Conservation (phyloP, 345 rosid genomes). For the Triadica sebifera region DNA sequence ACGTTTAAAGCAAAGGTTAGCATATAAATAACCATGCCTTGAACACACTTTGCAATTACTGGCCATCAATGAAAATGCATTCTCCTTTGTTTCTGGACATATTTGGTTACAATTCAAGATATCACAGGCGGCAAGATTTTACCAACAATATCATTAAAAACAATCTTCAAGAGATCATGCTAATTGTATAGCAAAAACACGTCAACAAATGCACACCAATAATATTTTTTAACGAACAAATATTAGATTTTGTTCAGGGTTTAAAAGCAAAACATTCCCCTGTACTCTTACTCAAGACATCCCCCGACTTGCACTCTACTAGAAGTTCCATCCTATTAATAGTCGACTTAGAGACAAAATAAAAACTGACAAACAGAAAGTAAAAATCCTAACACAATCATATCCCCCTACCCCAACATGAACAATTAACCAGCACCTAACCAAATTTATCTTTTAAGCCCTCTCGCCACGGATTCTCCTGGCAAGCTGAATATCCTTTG, state of each 20-base stretch:
- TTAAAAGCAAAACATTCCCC: background rate
- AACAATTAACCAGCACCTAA: background rate
- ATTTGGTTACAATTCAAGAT: no score
- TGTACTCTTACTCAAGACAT: background rate
- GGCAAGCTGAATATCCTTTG: slow-evolving; percentile 22
- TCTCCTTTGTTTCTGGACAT: no score
- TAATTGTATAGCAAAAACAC: background rate
- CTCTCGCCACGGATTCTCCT: slow-evolving; percentile 26
- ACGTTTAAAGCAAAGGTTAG: no score
- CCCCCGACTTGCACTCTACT: background rate
- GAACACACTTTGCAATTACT: no score
- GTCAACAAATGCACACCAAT: background rate
- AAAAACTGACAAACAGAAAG: background rate
- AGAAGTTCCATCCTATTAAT: background rate
- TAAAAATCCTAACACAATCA: slow-evolving; percentile 1
- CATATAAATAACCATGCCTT: no score
- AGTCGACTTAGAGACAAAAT: background rate
- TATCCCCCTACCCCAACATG: background rate
- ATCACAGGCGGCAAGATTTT: no score
- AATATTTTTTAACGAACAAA: background rate
- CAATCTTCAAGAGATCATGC: no score
- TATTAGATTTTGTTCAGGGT: background rate
- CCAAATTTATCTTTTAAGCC: slow-evolving; percentile 8
- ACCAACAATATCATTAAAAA: no score
- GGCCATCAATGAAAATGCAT: no score